Base-by-base conservation (phyloP, 192 early-diverging fungal species). In the Coemansia sp. region DNA sequence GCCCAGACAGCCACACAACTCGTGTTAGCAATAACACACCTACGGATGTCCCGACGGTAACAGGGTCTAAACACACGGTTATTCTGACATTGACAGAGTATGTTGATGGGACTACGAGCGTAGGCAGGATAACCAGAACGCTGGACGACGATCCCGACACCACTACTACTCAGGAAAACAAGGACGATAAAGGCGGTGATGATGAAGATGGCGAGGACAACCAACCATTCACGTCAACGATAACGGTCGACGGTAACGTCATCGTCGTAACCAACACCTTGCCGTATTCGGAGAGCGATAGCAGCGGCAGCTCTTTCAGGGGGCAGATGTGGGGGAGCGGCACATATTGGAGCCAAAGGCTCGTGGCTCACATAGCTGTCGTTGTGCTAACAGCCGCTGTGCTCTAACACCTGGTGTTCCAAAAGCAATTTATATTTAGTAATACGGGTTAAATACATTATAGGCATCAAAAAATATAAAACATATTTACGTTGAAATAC, bases 91-190 rank as follows among this genome's bases (percentile, higher is more conserved):
- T 78, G 13, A 77, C 70, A 26, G 69, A 65, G 1, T 61, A 65
- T 77, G 76, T 77, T 23, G 76, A 77, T 42, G 67, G 70, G 1
- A 61, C 67, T 3, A 54, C 21, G 5, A 68, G 65, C n/a, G 37
- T 67, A 40, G 67, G 59, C 8, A 56, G 69, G 44, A 26, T 64
- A 9, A 79, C 77, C 1, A 67, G 44, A 50, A 73, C 71, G 6
- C 18, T 18, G 4, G 65, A 58, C 32, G 61, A 57, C 7, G 61
- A 23, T 53, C n/a, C 52, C 18, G 52, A 32, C 32, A 32, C 32
- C 32, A 32, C 32, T 32, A 32, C 32, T 32, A 4, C 32, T 4
- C 32, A 32, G 32, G 32, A 32, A 53, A 21, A n/a, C 21, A 53
- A 10, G 1, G 44, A 45, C 5, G 32, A 32, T 4, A 32, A 11